Evolutionary conservation across 2,329 filamentous ascomycete genomes (phyloP).

Genomic region (Trichoderma pleuroti): DNA sequence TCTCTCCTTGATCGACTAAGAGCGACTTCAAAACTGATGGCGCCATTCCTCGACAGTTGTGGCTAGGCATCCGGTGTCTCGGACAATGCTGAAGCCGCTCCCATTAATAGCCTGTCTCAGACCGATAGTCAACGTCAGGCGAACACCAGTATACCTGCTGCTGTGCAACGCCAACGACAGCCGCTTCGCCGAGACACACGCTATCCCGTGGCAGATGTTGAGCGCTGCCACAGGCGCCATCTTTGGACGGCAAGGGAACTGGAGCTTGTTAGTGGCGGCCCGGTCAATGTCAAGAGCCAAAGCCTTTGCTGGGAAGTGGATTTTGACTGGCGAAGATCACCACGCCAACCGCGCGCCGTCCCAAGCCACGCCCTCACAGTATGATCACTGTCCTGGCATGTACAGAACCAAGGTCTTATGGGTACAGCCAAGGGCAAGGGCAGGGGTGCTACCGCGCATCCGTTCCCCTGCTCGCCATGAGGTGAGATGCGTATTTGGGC

Average conservation of each 20-base stretch:
- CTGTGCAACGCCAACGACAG: background rate
- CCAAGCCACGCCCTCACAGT: constrained; percentile 14
- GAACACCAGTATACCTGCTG: background rate
- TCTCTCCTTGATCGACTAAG: background rate
- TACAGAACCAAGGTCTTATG: background rate
- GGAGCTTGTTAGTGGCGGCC: background rate
- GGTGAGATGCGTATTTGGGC: background rate
- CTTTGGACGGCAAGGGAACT: background rate
- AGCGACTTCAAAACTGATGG: background rate
- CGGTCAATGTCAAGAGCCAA: background rate
- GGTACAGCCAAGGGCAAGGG: background rate
- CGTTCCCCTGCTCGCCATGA: constrained; percentile 11
- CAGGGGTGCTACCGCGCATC: background rate
- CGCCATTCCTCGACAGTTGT: background rate
- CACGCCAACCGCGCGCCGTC: constrained; percentile 10
- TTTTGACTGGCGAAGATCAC: constrained; percentile 10
- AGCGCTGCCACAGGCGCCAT: background rate
- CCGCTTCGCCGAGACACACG: constrained; percentile 1
- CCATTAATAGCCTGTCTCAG: constrained; percentile 10
- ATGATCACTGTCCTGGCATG: background rate
- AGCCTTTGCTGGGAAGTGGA: background rate
- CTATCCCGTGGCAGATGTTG: background rate
- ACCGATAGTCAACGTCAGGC: background rate
- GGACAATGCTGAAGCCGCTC: background rate
- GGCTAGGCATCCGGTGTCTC: background rate